These are phyloP conservation scores for Radiomyces spectabilis DNA, from an alignment of 192 early-diverging fungal species.

Conservation along the genomic window DNA sequence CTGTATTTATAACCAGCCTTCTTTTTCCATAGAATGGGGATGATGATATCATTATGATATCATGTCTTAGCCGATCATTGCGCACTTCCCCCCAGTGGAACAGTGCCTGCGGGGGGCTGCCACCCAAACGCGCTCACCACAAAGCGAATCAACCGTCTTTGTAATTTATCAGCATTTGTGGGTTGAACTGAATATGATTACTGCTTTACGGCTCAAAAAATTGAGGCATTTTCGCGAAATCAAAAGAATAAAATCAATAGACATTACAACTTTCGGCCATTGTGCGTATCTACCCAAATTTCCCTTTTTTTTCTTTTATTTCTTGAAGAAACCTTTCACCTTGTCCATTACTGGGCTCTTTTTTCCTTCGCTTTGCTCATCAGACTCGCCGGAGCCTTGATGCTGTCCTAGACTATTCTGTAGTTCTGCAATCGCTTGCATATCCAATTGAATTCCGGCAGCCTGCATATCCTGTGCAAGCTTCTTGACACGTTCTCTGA, in stretches of 20 bases:
- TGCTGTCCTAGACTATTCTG: slow-evolving; percentile 9
- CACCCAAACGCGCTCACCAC: background rate
- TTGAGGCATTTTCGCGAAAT: background rate
- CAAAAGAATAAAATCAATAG: background rate
- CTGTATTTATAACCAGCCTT: background rate
- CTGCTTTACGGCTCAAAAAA: background rate
- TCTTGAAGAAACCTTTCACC: slow-evolving; percentile 23
- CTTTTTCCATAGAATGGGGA: background rate
- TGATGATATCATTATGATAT: too few species aligned
- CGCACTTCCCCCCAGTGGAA: too few species aligned
- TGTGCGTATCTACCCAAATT: too few species aligned
- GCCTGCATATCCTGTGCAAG: slow-evolving; percentile 15
- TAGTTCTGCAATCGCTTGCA: slow-evolving; percentile 16
- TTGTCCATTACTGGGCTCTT: slow-evolving; percentile 15
- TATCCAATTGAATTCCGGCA: slow-evolving; percentile 22
- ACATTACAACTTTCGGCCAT: background rate
- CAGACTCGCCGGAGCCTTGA: background rate
- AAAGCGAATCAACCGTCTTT: background rate
- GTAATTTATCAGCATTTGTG: background rate
- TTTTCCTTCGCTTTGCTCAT: background rate
- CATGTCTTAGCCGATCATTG: too few species aligned
- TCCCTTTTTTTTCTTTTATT: slow-evolving; percentile 1
- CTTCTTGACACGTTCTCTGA: slow-evolving; percentile 6
- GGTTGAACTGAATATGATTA: too few species aligned
- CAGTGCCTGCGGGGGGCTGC: too few species aligned